These are phyloP conservation scores for Conidiobolus incongruus DNA, from an alignment of 371 early-diverging fungal species.

Conservation along the genomic window DNA sequence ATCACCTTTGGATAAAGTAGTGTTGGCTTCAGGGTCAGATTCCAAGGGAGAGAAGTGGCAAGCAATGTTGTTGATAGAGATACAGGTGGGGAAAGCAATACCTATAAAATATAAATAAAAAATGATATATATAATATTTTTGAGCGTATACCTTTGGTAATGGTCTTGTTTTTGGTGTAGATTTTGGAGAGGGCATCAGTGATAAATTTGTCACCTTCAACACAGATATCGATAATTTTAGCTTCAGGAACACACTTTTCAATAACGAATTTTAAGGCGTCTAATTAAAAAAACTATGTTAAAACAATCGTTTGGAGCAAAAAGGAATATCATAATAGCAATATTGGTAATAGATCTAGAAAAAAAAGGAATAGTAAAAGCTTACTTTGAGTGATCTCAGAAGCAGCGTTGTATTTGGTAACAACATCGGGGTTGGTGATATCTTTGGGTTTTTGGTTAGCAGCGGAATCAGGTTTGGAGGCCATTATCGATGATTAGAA, in stretches of 20 bases:
- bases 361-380: conserved; percentile 1
- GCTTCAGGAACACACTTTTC: conserved; percentile 43
- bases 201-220: conserved; percentile 59
- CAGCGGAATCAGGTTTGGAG: too few relatives aligned
- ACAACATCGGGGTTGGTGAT: conserved; percentile 39
- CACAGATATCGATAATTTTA: conserved; percentile 55
- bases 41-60: conserved; percentile 65
- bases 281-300: conserved; percentile 9
- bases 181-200: conserved; percentile 23
- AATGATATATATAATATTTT: neutral
- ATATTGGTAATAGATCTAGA: neutral
- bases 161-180: conserved; percentile 34
- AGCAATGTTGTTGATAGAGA: conserved; percentile 67
- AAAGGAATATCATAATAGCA: neutral
- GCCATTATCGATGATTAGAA: too few relatives aligned
- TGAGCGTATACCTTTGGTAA: conserved; percentile 29
- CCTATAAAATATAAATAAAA: conserved; percentile 24
- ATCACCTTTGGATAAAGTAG: conserved; percentile 50
- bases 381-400: conserved; percentile 60
- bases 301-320: neutral
- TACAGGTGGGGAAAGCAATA: conserved; percentile 69
- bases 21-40: conserved; percentile 27
- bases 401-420: conserved; percentile 72
- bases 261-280: conserved; percentile 41
- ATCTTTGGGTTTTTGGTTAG: too few relatives aligned